Conservation (phyloP, 2,329 filamentous ascomycete species). For the Phyllosticta citrichinensis region DNA sequence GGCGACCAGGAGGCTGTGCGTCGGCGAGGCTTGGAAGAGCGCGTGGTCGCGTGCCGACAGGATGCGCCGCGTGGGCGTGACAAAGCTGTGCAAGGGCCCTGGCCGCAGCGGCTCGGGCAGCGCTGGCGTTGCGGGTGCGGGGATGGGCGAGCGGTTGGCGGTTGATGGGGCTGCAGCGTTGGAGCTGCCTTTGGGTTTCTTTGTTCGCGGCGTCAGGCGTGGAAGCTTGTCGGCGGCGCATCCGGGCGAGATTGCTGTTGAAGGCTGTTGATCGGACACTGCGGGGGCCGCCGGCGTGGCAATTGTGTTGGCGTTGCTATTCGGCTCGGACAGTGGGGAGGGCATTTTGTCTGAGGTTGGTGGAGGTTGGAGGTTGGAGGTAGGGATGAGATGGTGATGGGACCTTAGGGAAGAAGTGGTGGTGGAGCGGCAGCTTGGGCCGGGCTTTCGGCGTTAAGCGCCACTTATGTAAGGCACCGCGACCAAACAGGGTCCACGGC, state of each 20-base stretch:
- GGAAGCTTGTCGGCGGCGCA: slow-evolving; percentile 22
- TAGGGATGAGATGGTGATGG: not conserved
- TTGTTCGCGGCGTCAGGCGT: slow-evolving; percentile 24
- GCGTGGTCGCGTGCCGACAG: slow-evolving; percentile 71
- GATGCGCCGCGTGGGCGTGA: slow-evolving; percentile 65
- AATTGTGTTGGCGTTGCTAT: not conserved
- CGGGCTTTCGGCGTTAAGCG: not conserved
- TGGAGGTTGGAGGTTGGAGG: not conserved
- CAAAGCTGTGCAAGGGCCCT: slow-evolving; percentile 53
- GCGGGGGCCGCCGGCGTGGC: not conserved
- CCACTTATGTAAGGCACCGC: not conserved
- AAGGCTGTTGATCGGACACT: not conserved
- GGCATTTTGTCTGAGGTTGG: not conserved
- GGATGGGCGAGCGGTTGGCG: slow-evolving; percentile 24
- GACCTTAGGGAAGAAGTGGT: too few relatives aligned
- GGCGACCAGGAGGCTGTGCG: slow-evolving; percentile 64
- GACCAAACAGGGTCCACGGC: not conserved
- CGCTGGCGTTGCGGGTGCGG: slow-evolving; percentile 64
- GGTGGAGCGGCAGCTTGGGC: not conserved
- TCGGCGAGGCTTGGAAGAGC: slow-evolving; percentile 66
- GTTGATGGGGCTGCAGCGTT: not conserved
- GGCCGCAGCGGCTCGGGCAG: slow-evolving; percentile 51
- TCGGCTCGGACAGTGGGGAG: not conserved
- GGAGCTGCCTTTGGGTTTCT: slow-evolving; percentile 7
- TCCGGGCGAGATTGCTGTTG: slow-evolving; percentile 11